Percentiles rank a stretch among this genome's conserved stretches.
Evolutionary conservation across 352 stramenopile species (phyloP).

Genomic region (Ophiocytium majus): DNA sequence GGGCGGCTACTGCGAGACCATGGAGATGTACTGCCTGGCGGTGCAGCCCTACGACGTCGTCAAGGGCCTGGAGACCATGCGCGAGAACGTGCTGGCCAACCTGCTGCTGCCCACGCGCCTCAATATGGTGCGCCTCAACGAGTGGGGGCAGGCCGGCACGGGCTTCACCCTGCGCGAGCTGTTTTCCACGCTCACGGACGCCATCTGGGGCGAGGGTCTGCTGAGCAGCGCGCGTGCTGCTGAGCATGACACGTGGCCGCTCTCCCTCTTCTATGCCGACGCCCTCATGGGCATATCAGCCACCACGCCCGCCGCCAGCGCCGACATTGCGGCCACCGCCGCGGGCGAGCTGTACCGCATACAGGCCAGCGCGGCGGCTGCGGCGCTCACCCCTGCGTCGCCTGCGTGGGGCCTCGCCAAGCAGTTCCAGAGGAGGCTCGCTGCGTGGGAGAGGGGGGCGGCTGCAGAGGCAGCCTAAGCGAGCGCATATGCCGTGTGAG

Average conservation of each 20-base stretch:
- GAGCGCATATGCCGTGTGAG: no score
- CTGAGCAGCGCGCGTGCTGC: constrained; percentile 29
- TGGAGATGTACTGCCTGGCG: constrained; percentile 54
- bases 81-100: constrained; percentile 34
- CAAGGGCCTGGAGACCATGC: constrained; percentile 25
- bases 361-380: not conserved
- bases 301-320: not conserved
- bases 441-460: not conserved
- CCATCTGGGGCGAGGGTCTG: constrained; percentile 33
- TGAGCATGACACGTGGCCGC: constrained; percentile 40
- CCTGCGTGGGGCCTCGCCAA: not conserved
- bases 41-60: constrained; percentile 38
- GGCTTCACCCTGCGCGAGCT: constrained; percentile 40
- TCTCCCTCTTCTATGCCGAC: constrained; percentile 51
- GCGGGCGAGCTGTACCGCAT: not conserved
- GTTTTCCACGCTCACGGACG: constrained; percentile 29
- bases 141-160: constrained; percentile 26
- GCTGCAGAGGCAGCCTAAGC: no score
- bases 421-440: not conserved
- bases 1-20: constrained; percentile 30
- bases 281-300: constrained; percentile 20
- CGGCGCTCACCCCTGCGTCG: not conserved
- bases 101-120: constrained; percentile 32
- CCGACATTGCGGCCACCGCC: not conserved
- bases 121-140: constrained; percentile 33